phyloP scores from a whole-genome alignment of 2,329 filamentous ascomycete genomes.

The Penicillium sp. region DNA sequence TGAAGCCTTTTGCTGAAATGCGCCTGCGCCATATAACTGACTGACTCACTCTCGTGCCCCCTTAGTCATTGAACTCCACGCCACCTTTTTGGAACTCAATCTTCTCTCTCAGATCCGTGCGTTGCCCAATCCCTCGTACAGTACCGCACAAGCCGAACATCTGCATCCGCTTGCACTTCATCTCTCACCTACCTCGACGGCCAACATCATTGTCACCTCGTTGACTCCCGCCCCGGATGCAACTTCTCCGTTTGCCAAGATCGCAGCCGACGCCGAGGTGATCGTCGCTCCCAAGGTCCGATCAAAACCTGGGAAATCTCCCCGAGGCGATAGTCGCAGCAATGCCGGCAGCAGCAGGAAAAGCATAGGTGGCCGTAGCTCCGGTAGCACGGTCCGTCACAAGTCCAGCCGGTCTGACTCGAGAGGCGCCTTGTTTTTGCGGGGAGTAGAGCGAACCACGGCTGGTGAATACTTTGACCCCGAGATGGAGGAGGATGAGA shows the following conservation, averaged over 20 bases:
- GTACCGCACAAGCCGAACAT: slow-evolving; percentile 47
- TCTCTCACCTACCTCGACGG: slow-evolving; percentile 89
- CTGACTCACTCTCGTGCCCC: slow-evolving; percentile 6
- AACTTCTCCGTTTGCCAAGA: slow-evolving; percentile 76
- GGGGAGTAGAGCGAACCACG: slow-evolving; percentile 66
- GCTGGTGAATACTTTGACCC: slow-evolving; percentile 74
- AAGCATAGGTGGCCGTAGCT: slow-evolving; percentile 63
- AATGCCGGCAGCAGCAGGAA: slow-evolving; percentile 72
- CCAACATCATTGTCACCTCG: slow-evolving; percentile 79
- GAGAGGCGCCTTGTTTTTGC: slow-evolving; percentile 59
- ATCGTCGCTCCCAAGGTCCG: slow-evolving; percentile 93
- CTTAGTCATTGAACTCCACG: slow-evolving; percentile 84
- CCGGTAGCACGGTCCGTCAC: slow-evolving; percentile 62
- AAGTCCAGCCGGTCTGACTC: slow-evolving; percentile 58
- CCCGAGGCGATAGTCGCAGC: slow-evolving; percentile 69
- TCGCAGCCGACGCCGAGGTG: slow-evolving; percentile 89
- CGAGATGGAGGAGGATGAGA: slow-evolving; percentile 50
- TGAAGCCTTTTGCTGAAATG: slow-evolving; percentile 1
- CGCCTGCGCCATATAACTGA: neutral
- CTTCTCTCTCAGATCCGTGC: slow-evolving; percentile 88
- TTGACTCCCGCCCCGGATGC: slow-evolving; percentile 67
- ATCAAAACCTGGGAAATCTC: slow-evolving; percentile 58
- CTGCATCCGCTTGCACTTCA: slow-evolving; percentile 84
- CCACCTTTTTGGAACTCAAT: slow-evolving; percentile 90
- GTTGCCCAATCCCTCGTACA: slow-evolving; percentile 74